Base-by-base conservation (phyloP, 257 asterid genomes). In the Forsythia viridissima region DNA sequence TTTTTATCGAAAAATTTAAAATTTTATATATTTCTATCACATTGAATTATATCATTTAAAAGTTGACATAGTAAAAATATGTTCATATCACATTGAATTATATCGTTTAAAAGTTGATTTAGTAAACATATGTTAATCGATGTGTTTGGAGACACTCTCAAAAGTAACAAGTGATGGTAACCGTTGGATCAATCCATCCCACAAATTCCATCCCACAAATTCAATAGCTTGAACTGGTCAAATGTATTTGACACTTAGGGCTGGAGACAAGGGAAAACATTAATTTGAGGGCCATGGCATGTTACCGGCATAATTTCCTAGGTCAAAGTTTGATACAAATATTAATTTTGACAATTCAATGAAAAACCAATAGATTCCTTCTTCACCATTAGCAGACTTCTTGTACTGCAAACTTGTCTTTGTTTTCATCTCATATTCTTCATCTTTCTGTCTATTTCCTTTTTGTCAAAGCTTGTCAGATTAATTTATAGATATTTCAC, bases 321-420 rank as follows among this genome's bases (percentile, higher is more conserved):
- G 6, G 70, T 63, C 37, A 61, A 61, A 61, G 37, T 61, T 63
- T 61, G 36, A 20, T 3, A 0, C 38, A 55, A 20, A 24, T 63
- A 30, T 12, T 24, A 63, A 9, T 10, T 63, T 63, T 63, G 70
- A 63, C 70, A 24, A 24, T 63, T 71, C 73, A 44, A 73, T 80
- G 82, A 43, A 74, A 80, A 72, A 83, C 73, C 52, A 52, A 34
- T 42, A 81, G 38, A 72, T 72, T 52, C 80, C 55, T 24, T 48
- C 57, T 48, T 48, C 57, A 13, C 57, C 4, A 1, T 24, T 5
- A 34, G 74, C 80, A 43, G 63, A 71, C 70, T 61, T 61, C 38
- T 20, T 44, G 74, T 71, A 6, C 59, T 12, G 59, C 51, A 44
- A 34, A 66, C 52, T 76, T 46, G 74, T 18, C 72, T 37, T 15